phyloP scores from a whole-genome alignment of 768 basidiomycete genomes.

The Crepidotus variabilis region DNA sequence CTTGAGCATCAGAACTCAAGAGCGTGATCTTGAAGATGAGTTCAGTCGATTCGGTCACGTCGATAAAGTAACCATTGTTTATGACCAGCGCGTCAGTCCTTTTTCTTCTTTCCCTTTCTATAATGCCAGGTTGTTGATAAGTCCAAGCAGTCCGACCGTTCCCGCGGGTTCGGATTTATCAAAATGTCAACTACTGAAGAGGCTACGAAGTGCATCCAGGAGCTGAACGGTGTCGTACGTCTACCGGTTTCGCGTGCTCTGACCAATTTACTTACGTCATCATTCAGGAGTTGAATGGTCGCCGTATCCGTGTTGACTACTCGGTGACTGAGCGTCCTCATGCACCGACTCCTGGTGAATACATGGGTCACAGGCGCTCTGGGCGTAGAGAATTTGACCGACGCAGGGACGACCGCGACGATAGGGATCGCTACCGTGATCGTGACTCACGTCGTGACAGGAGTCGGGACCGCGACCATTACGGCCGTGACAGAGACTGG shows the following conservation, averaged over 20 bases:
- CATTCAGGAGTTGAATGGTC: slow-evolving; percentile 84
- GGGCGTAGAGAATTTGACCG: slow-evolving; percentile 33
- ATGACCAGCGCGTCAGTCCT: slow-evolving; percentile 86
- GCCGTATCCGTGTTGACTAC: slow-evolving; percentile 95
- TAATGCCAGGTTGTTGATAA: slow-evolving; percentile 1
- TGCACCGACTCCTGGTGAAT: slow-evolving; percentile 95
- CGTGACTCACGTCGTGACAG: slow-evolving; percentile 52
- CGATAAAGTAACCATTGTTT: slow-evolving; percentile 94
- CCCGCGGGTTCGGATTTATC: slow-evolving; percentile 97
- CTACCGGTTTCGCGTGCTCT: neutral
- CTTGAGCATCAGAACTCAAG: slow-evolving; percentile 91
- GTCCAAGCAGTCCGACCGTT: slow-evolving; percentile 75
- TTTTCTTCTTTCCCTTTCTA: slow-evolving; percentile 28
- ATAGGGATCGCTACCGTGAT: slow-evolving; percentile 32
- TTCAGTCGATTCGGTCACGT: slow-evolving; percentile 86
- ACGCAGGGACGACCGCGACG: slow-evolving; percentile 34
- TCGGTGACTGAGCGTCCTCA: slow-evolving; percentile 93
- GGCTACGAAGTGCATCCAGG: slow-evolving; percentile 81
- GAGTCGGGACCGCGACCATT: slow-evolving; percentile 53
- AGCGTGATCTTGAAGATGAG: slow-evolving; percentile 92
- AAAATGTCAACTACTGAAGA: slow-evolving; percentile 89
- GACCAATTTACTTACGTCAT: slow-evolving; percentile 6
- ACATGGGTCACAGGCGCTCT: slow-evolving; percentile 87
- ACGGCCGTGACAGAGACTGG: slow-evolving; percentile 75
- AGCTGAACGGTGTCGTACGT: slow-evolving; percentile 88